These are phyloP conservation scores for Adansonia digitata DNA, from an alignment of 345 rosid genomes.

Conservation along the genomic window DNA sequence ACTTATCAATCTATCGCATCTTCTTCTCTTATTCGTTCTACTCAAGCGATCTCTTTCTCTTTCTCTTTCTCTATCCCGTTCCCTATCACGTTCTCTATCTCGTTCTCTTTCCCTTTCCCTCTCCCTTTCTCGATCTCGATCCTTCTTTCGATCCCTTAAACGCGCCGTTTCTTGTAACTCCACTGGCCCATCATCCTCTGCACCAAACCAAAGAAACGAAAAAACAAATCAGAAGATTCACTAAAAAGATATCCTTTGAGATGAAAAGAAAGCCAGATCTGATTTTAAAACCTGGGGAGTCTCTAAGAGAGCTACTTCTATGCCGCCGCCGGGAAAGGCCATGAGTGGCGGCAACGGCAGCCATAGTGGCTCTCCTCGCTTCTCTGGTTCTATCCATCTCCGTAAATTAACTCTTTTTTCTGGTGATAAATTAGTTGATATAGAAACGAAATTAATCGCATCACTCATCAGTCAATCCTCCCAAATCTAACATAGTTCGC, in stretches of 20 bases:
- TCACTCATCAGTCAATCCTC: slow-evolving; percentile 40
- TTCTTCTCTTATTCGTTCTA: slow-evolving; percentile 69
- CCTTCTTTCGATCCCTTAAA: slow-evolving; percentile 87
- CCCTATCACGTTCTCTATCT: slow-evolving; percentile 63
- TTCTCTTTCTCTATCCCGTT: slow-evolving; percentile 69
- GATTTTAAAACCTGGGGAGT: slow-evolving; percentile 70
- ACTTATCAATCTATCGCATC: slow-evolving; percentile 68
- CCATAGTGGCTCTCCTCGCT: slow-evolving; percentile 66
- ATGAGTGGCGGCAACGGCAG: slow-evolving; percentile 62
- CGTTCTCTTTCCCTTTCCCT: slow-evolving; percentile 65
- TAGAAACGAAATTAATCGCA: slow-evolving; percentile 11
- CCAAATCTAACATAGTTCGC: slow-evolving; percentile 30
- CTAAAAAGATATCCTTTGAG: background rate
- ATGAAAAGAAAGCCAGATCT: slow-evolving; percentile 33
- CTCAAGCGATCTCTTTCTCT: slow-evolving; percentile 79
- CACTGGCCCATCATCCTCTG: slow-evolving; percentile 76
- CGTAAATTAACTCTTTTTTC: slow-evolving; percentile 1
- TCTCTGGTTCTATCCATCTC: slow-evolving; percentile 93
- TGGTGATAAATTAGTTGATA: slow-evolving; percentile 20
- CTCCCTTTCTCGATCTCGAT: slow-evolving; percentile 68
- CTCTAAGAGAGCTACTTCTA: slow-evolving; percentile 68
- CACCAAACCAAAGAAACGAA: background rate
- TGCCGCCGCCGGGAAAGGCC: slow-evolving; percentile 76
- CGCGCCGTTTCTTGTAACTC: slow-evolving; percentile 80
- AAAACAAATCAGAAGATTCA: background rate